These are phyloP conservation scores for Kokia cookei DNA, from an alignment of 441 rosid species.

Conservation along the genomic window DNA sequence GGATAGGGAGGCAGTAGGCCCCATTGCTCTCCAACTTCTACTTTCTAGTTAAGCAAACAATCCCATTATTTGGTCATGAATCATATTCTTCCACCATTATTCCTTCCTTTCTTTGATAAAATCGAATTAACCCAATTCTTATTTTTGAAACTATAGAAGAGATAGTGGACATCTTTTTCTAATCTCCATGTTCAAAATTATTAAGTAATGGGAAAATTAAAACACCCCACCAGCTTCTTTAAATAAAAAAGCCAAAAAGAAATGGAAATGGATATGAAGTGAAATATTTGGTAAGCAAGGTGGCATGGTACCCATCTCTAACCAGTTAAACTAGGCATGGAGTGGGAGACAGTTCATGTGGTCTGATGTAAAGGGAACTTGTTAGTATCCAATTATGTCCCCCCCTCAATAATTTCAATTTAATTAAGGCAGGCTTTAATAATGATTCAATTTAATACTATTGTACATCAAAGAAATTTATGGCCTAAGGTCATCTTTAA, in stretches of 20 bases:
- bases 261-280: neutral
- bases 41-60: conserved; percentile 64
- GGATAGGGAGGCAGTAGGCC: conserved; percentile 24
- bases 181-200: conserved; percentile 26
- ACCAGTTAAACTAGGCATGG: conserved; percentile 51
- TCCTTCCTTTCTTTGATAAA: neutral
- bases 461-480: neutral
- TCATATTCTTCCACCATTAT: conserved; percentile 61
- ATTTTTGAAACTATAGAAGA: conserved; percentile 1
- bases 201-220: conserved; percentile 24
- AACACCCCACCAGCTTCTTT: conserved; percentile 24
- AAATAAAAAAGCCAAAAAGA: neutral
- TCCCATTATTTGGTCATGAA: conserved; percentile 57
- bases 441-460: neutral
- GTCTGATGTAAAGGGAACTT: conserved; percentile 33
- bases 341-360: conserved; percentile 85
- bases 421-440: neutral
- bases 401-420: neutral
- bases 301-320: conserved; percentile 69
- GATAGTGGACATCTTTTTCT: conserved; percentile 42
- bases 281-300: conserved; percentile 46
- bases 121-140: too few relatives aligned
- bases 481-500: conserved; percentile 20
- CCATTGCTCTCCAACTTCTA: conserved; percentile 45
- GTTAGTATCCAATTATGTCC: conserved; percentile 25